Evolutionary conservation across 2,329 filamentous ascomycete species (phyloP).

Genomic region (Neopestalotiopsis rosae): DNA sequence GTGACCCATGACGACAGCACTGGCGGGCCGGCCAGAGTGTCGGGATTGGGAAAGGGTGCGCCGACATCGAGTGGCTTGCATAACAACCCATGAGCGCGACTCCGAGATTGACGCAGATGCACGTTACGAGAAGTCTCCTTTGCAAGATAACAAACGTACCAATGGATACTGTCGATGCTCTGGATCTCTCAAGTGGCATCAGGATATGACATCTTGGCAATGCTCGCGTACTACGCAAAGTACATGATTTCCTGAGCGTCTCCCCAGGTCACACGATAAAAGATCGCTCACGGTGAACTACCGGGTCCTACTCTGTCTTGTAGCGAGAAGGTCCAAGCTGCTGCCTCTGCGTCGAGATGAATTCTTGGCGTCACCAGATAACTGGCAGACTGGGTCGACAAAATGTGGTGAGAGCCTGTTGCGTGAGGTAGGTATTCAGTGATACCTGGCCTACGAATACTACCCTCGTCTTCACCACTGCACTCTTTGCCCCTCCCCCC

Average conservation of each 20-base stretch:
- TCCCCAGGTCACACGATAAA: background rate
- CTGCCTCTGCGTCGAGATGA: background rate
- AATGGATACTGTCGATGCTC: background rate
- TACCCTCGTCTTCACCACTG: background rate
- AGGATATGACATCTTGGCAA: background rate
- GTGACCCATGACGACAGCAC: background rate
- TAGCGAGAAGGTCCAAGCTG: background rate
- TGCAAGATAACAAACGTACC: constrained; percentile 2
- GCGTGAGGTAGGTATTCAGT: background rate
- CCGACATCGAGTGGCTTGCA: constrained; percentile 1
- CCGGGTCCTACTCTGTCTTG: background rate
- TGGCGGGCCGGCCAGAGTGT: background rate
- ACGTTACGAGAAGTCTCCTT: background rate
- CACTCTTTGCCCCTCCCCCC: background rate
- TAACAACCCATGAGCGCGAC: background rate
- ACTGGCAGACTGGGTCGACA: background rate
- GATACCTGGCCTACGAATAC: background rate
- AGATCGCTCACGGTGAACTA: background rate
- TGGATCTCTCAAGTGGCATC: background rate
- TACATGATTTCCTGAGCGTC: background rate
- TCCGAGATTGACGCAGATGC: background rate
- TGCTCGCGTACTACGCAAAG: background rate
- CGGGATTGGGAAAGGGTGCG: background rate
- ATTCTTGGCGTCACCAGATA: background rate
- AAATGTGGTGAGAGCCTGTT: background rate